Evolutionary conservation across 768 basidiomycete genomes (phyloP), one percentile per base, ranked within the genome.

Genomic region (Tephrocybe sp.): DNA sequence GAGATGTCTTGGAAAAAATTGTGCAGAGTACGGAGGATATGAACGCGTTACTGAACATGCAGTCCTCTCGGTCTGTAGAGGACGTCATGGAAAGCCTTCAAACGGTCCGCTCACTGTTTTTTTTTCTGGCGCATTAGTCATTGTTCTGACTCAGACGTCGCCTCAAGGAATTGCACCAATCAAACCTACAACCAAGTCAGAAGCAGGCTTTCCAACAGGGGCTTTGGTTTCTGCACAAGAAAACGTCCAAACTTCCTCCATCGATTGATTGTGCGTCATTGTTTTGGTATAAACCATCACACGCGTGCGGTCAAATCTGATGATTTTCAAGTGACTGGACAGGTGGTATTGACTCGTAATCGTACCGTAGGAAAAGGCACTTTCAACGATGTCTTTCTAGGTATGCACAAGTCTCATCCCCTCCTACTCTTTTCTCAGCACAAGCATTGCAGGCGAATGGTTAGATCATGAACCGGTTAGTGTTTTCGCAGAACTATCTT

Each of bases 61-160:
- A 64, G 32, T 64, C 70, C 11, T 56, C 63, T 38, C 55, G 56
- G 27, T 62, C 68, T 26, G 62, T 74, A 9, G 67, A 71, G 44
- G 63, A 68, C 27, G 63, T 75, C 35, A 77, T 78, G 75, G 63
- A 67, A 45, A 64, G 65, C 31, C 61, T 78, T 18, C 75, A 76
- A 58, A 70, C 63, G 15, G 74, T 73, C 45, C 19, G 67, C 52
- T 35, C 16, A 16, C n/a, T 16, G 21, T 31, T 28, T 28, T 4
- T n/a, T 22, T 2, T 28, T 5, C 32, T 21, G 32, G 32, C 16
- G n/a, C n/a, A n/a, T n/a, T n/a, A n/a, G n/a, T 28, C 11, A 32
- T 27, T 2, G 36, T 11, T 31, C 18, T 9, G 21, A 9, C 45
- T 40, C 28, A 41, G 16, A 5, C 52, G n/a, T 47, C 34, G 24